Evolutionary conservation across 2,329 filamentous ascomycete species (phyloP).

Genomic region (Ophiocordyceps australis): DNA sequence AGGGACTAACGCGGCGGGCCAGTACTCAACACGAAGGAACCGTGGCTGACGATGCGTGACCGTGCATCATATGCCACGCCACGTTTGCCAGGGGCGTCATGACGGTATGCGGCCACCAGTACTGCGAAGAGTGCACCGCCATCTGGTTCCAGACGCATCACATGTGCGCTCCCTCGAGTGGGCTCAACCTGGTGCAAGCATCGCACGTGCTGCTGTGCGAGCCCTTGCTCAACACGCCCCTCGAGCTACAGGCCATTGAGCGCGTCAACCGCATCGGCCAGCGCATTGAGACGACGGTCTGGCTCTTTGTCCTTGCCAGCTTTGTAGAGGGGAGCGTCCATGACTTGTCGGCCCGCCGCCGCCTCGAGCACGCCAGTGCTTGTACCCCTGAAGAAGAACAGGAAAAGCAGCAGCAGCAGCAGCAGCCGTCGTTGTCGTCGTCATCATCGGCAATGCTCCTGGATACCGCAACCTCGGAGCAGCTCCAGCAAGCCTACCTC

Average conservation of each 20-base stretch:
- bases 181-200: constrained; percentile 80
- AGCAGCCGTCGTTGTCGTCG: too few relatives aligned
- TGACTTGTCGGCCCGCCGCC: constrained; percentile 61
- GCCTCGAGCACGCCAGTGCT: constrained; percentile 47
- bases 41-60: constrained; percentile 43
- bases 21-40: constrained; percentile 34
- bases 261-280: constrained; percentile 92
- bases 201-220: constrained; percentile 92
- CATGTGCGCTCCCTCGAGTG: constrained; percentile 72
- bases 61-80: constrained; percentile 75
- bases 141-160: constrained; percentile 58
- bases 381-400: too few relatives aligned
- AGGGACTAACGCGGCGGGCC: neutral
- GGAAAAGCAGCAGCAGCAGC: too few relatives aligned
- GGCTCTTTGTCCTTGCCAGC: constrained; percentile 82
- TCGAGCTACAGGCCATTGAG: constrained; percentile 89
- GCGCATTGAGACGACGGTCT: constrained; percentile 72
- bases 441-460: constrained; percentile 42
- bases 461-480: constrained; percentile 69
- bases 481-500: constrained; percentile 60
- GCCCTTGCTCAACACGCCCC: constrained; percentile 78
- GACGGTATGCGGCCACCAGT: constrained; percentile 82
- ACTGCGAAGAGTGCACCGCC: constrained; percentile 74
- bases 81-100: constrained; percentile 61
- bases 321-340: constrained; percentile 91